A percentile compares a stretch with the other conserved stretches of the same genome.
Conservation (phyloP, 2,329 filamentous ascomycete genomes). For the Domatiomyces globalis region DNA sequence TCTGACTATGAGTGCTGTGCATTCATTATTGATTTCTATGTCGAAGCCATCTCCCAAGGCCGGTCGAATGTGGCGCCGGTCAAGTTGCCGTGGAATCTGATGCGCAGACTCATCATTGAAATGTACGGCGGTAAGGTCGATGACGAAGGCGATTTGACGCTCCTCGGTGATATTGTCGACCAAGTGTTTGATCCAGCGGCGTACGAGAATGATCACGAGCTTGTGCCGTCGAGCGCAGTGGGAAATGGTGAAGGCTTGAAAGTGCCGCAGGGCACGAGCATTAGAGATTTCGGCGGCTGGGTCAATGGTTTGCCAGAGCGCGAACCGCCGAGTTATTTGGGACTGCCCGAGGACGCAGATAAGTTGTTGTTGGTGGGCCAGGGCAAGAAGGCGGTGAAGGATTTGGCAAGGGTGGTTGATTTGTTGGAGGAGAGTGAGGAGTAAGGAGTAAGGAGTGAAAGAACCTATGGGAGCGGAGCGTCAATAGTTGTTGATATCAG, state of each 20-base stretch:
- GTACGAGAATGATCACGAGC: constrained; percentile 82
- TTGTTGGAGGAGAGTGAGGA: constrained; percentile 88
- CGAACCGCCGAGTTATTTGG: constrained; percentile 89
- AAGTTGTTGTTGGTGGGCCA: constrained; percentile 83
- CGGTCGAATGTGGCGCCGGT: constrained; percentile 85
- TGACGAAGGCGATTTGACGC: constrained; percentile 66
- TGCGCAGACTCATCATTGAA: constrained; percentile 76
- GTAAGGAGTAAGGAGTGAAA: constrained; percentile 60
- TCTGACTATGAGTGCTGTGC: constrained; percentile 98
- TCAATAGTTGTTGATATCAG: too few relatives aligned
- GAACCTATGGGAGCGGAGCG: too few relatives aligned
- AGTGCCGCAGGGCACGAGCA: constrained; percentile 65
- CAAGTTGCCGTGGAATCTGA: constrained; percentile 94
- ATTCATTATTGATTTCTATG: constrained; percentile 90
- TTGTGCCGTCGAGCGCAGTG: constrained; percentile 48
- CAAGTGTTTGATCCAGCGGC: constrained; percentile 71
- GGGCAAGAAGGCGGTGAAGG: constrained; percentile 68
- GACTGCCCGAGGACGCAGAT: constrained; percentile 88
- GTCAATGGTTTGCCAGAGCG: constrained; percentile 83
- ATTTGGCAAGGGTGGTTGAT: constrained; percentile 71
- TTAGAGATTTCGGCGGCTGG: constrained; percentile 81
- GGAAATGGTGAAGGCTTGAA: constrained; percentile 47
- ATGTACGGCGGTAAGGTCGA: constrained; percentile 98
- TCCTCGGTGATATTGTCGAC: constrained; percentile 58
- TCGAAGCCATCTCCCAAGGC: constrained; percentile 66